Evolutionary conservation across 768 basidiomycete species (phyloP).

Genomic region (Phanerochaete carnosa): DNA sequence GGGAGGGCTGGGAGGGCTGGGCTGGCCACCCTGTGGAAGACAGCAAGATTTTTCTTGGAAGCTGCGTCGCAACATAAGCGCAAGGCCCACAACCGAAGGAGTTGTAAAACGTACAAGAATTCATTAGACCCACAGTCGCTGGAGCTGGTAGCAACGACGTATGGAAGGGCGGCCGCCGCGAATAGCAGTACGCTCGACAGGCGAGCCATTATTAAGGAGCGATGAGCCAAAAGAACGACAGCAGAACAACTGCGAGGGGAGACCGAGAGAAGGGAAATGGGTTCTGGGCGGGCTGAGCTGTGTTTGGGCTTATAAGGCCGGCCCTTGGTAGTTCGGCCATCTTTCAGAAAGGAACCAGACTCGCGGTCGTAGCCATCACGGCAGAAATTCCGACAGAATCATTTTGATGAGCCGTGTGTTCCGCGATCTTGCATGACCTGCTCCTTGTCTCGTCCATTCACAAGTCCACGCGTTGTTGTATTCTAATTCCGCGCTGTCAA

Average conservation of each 20-base stretch:
- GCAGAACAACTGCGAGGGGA: constrained; percentile 14
- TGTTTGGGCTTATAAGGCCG: neutral
- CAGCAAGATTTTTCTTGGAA: constrained; percentile 21
- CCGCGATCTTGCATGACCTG: neutral
- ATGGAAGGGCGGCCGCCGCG: constrained; percentile 33
- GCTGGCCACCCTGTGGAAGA: constrained; percentile 8
- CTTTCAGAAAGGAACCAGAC: neutral
- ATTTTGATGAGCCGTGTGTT: constrained; percentile 3
- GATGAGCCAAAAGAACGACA: constrained; percentile 30
- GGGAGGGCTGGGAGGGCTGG: constrained; percentile 8
- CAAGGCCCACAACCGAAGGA: no score
- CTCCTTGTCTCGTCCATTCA: neutral
- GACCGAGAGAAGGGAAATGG: constrained; percentile 20
- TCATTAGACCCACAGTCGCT: constrained; percentile 16
- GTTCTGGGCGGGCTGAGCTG: neutral
- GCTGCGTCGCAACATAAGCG: constrained; percentile 15
- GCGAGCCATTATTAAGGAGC: constrained; percentile 33
- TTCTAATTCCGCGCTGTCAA: neutral
- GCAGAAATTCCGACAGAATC: neutral
- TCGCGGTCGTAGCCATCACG: neutral
- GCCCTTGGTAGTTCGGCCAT: neutral
- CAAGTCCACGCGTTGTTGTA: neutral
- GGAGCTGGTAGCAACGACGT: constrained; percentile 30
- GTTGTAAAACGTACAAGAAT: constrained; percentile 17
- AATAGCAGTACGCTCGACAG: constrained; percentile 31